Conservation (phyloP, 345 rosid genomes). For the Dipteronia dyeriana region DNA sequence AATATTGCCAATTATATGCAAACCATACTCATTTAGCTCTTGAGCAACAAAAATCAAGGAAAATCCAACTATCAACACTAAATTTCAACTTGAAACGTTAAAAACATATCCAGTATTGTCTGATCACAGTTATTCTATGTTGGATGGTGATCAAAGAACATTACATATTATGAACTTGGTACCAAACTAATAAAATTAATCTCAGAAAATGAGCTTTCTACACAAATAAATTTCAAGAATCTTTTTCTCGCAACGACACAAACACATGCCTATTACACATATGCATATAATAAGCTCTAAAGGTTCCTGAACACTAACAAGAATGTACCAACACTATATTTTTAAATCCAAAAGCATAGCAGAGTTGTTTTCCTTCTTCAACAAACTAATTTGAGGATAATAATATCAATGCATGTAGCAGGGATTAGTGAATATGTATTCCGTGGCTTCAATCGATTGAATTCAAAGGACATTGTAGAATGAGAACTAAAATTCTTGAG, state of each 20-base stretch:
- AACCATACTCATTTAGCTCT: background rate
- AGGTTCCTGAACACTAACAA: conserved; percentile 54
- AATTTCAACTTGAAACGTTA: background rate
- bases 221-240: background rate
- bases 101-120: background rate
- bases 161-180: too few relatives aligned
- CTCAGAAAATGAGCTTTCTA: background rate
- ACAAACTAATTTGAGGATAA: too few relatives aligned
- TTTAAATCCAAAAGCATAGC: conserved; percentile 38
- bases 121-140: background rate
- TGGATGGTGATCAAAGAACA: background rate
- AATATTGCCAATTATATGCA: background rate
- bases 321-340: conserved; percentile 52
- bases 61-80: too few relatives aligned
- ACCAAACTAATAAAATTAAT: background rate
- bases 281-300: conserved; percentile 32
- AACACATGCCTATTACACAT: too few relatives aligned
- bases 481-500: too few relatives aligned
- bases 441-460: too few relatives aligned
- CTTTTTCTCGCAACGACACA: too few relatives aligned
- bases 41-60: background rate
- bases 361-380: conserved; percentile 43
- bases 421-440: too few relatives aligned
- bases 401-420: too few relatives aligned
- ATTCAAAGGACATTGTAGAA: too few relatives aligned